Evolutionary conservation across 306 rosid genomes (phyloP), one percentile per base, ranked within the genome.

Genomic region (Leucaena leucocephala): DNA sequence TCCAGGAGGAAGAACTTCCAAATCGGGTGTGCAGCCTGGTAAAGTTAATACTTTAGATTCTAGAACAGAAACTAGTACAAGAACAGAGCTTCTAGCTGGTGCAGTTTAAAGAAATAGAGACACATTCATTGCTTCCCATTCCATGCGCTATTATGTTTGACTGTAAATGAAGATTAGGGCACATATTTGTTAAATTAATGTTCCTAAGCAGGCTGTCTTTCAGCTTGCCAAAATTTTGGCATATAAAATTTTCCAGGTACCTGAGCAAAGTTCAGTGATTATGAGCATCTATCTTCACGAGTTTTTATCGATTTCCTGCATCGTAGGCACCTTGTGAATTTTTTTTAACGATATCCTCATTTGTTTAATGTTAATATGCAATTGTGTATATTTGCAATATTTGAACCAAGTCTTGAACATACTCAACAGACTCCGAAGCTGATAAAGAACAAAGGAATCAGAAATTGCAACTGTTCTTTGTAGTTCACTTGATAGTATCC

Each of bases 11-110:
- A 85, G 75, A 80, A 81, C 77, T 78, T 84, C 90, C 82, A 81
- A 86, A 85, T 61, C 81, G 73, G 85, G 78, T 83, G 67, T 78
- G 75, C 82, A 39, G 59, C 83, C 81, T 73, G 75, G 83, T 76
- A 85, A 75, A 59, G 76, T 86, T 81, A 83, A 82, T 54, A 89
- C 81, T 74, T 82, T 83, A 67, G 85, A 78, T 82, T 86, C 91
- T 75, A 89, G 87, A 86, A 84, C 87, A 36, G 85, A 76, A 65
- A 68, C 19, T 64, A 86, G 86, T 76, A 80, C 78, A 3, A 87
- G 91, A 88, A 82, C 89, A 49, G 88, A 96, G 91, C 93, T 91
- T 81, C 73, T 93, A 85, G 83, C 88, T 2, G 84, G 87, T 80
- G 76, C 89, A 77, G 91, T 88, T 88, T 91, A 90, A 81, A 77